phyloP scores from a whole-genome alignment of 306 rosid species.

The Clitoria ternatea region DNA sequence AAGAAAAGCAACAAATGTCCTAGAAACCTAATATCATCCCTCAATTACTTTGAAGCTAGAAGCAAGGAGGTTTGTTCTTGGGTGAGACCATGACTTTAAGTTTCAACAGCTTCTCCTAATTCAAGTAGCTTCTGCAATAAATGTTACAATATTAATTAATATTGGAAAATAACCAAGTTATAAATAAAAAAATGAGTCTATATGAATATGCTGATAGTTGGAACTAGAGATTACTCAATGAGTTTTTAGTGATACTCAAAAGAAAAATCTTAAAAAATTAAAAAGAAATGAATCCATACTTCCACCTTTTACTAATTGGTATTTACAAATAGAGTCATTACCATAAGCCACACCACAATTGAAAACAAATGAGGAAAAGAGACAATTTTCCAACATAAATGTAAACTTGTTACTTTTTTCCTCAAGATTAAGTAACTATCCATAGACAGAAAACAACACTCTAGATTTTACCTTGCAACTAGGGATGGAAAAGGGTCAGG shows the following conservation, averaged over 20 bases:
- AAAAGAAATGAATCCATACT: background rate
- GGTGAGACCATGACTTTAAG: conserved; percentile 94
- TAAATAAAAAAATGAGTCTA: too few species aligned
- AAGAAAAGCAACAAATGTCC: background rate
- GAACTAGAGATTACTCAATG: too few species aligned
- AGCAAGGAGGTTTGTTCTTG: conserved; percentile 78
- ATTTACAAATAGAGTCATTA: background rate
- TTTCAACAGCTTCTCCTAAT: conserved; percentile 90
- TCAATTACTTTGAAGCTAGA: conserved; percentile 84
- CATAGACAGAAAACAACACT: background rate
- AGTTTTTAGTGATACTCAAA: too few species aligned
- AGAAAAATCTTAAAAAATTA: too few species aligned
- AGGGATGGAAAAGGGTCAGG: too few species aligned
- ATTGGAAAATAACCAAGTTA: background rate
- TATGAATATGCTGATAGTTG: too few species aligned
- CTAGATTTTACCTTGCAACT: conserved; percentile 11
- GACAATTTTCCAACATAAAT: conserved; percentile 11
- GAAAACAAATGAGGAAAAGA: background rate
- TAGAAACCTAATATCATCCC: conserved; percentile 48
- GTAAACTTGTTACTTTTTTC: conserved; percentile 3
- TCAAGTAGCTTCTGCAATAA: conserved; percentile 78
- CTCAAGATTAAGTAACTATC: background rate
- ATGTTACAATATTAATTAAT: conserved; percentile 16
- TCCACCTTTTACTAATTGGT: background rate
- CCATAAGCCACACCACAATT: background rate